phyloP scores from a whole-genome alignment of 371 early-diverging fungal species.

The Circinella umbellata region DNA sequence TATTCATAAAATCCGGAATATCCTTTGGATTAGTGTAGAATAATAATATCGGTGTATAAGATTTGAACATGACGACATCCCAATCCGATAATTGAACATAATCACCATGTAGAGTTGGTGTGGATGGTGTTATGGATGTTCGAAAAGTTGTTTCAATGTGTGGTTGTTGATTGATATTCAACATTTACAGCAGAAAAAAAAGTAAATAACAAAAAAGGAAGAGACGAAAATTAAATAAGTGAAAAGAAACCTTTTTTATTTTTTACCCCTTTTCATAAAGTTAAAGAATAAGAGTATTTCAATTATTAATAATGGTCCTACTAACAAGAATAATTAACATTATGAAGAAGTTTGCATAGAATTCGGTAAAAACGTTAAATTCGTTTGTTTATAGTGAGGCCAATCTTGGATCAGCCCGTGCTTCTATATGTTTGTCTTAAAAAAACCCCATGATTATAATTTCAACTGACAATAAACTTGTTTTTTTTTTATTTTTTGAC shows the following conservation, averaged over 20 bases:
- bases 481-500: no score
- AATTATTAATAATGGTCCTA: no score
- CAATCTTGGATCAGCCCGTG: background rate
- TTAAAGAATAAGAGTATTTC: no score
- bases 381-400: slow-evolving; percentile 3
- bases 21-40: slow-evolving; percentile 34
- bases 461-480: no score
- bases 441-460: no score
- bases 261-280: background rate
- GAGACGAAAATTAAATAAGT: background rate
- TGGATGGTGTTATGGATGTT: slow-evolving; percentile 30
- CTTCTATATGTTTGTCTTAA: background rate
- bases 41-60: slow-evolving; percentile 41
- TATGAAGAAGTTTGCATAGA: no score
- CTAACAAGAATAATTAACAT: background rate
- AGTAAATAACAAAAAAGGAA: background rate
- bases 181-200: background rate
- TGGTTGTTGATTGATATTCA: slow-evolving; percentile 10
- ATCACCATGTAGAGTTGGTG: slow-evolving; percentile 24
- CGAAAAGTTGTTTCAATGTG: slow-evolving; percentile 16
- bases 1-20: slow-evolving; percentile 38
- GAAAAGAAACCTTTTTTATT: background rate
- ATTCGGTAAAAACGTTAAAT: slow-evolving; percentile 3
- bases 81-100: slow-evolving; percentile 39
- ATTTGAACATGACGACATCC: slow-evolving; percentile 52